Base-by-base conservation (phyloP, 1,139 yeast genomes). In the Suhomyces guaymorum region DNA sequence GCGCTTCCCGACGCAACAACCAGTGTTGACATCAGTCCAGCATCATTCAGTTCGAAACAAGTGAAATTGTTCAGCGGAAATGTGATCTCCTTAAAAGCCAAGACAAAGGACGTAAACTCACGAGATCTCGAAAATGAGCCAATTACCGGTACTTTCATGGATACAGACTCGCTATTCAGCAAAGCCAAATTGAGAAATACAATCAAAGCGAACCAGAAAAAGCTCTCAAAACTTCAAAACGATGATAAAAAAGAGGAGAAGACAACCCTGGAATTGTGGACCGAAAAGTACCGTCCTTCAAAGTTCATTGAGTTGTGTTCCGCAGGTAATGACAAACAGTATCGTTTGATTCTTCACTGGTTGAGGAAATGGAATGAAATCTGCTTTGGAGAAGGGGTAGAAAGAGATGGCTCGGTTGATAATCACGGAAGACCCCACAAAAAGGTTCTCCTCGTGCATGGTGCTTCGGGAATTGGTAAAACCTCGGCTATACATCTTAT, bases 381-480 rank as follows among this genome's bases (percentile, higher is more conserved):
- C 1, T 95, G 85, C 1, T 82, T 78, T 51, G 73, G 76, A 7
- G 73, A 69, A 30, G 63, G 57, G 8, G 41, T 57, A 32, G 41
- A 27, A 38, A 51, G 24, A 29, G 44, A 41, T 2, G 57, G 51
- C 9, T 39, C 42, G n/a, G 49, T 42, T 3, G 96, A 88, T 54
- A 70, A 76, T 0, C 66, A 74, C 28, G 79, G 82, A 5, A 69
- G 97, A 32, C 97, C 97, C 0, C 63, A 59, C n/a, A 72, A 71
- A 36, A 83, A 79, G 46, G 70, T 92, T 1, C 55, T 92, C 24
- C 63, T 92, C 31, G 73, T 92, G 3, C 88, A 84, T 54, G 98
- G 98, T 0, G 95, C 97, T 0, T 90, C 96, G 1, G 98, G 98
- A 1, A 73, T 86, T n/a, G 98, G 98, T 5, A 92, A 92, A 56